Base-by-base conservation (phyloP, 2,329 filamentous ascomycete species). In the Periconia sp. region DNA sequence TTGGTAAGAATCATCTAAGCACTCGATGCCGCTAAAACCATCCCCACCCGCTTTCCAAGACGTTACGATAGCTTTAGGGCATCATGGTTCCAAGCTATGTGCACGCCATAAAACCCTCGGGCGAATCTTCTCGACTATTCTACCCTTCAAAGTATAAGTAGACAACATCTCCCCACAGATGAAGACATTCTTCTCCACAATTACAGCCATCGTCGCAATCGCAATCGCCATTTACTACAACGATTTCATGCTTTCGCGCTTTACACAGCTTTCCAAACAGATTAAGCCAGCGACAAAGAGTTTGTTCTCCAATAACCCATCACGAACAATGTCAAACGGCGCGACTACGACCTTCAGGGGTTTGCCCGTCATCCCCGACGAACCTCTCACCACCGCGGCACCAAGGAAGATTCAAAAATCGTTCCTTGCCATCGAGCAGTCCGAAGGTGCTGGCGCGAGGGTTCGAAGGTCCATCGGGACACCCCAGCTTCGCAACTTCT, bases 381-480 rank as follows among this genome's bases (percentile, higher is more conserved):
- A 72, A 51, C 45, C 60, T 41, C 62, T 71, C 53, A 71, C 66
- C 5, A 76, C 79, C 9, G 57, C 70, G 30, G 65, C 78, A 59
- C 82, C 89, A 27, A 86, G 94, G 69, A 83, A 86, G 47, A 93
- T 97, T 71, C 85, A 85, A 62, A 90, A 92, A 76, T 85, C 89
- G 61, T 92, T 97, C 75, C 82, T 91, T 43, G 93, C 93, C 56
- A 76, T 88, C 55, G 91, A 96, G 75, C 90, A 96, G 74, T 80
- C 90, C 27, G 93, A 97, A 74, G 93, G 93, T 42, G 91, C 87
- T 0, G 93, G 94, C 52, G 93, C 93, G 6, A 83, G 86, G 57
- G 93, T 97, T 14, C 86, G 93, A 58, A 86, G 93, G 54, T 92
- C 90, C 41, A 90, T 97, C 61, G 93, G 93, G 62, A 96, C 91